A percentile compares a stretch with the other conserved stretches of the same genome.
Conservation (phyloP, 2,329 filamentous ascomycete genomes). For the Botrytis byssoidea region DNA sequence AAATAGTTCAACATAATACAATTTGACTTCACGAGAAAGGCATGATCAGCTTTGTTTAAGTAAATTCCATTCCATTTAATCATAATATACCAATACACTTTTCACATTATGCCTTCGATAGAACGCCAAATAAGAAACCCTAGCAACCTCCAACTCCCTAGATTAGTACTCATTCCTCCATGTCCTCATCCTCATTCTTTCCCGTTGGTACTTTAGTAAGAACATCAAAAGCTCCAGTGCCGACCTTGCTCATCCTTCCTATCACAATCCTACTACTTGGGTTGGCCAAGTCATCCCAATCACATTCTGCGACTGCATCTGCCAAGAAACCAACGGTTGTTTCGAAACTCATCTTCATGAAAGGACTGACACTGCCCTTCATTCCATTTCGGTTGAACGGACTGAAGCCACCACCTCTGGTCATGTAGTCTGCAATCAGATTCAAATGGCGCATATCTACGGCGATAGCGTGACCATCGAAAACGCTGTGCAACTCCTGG, state of each 20-base stretch:
- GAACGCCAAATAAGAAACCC: conserved; percentile 6
- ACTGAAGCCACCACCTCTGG: conserved; percentile 82
- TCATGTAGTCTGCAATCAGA: conserved; percentile 97
- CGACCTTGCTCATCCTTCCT: conserved; percentile 76
- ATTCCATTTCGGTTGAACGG: conserved; percentile 92
- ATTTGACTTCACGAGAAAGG: background rate
- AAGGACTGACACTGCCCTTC: conserved; percentile 79
- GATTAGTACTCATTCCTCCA: conserved; percentile 19
- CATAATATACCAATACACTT: conserved; percentile 20
- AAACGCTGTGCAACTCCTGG: conserved; percentile 79
- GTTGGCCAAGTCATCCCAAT: conserved; percentile 83
- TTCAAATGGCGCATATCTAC: conserved; percentile 93
- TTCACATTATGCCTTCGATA: conserved; percentile 14
- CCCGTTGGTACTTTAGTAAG: conserved; percentile 54
- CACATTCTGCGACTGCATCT: conserved; percentile 85
- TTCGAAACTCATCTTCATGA: conserved; percentile 99
- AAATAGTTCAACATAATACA: background rate
- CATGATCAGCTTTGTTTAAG: background rate
- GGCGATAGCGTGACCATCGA: conserved; percentile 84
- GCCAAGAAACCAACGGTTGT: conserved; percentile 92
- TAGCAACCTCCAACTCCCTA: conserved; percentile 16
- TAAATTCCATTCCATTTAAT: conserved; percentile 18
- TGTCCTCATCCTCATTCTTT: conserved; percentile 22
- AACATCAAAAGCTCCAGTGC: conserved; percentile 91
- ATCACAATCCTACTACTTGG: conserved; percentile 88